A percentile compares a stretch with the other conserved stretches of the same genome.
Evolutionary conservation across 108 stramenopile genomes (phyloP).

Genomic region (Fragilariopsis cylindrus): DNA sequence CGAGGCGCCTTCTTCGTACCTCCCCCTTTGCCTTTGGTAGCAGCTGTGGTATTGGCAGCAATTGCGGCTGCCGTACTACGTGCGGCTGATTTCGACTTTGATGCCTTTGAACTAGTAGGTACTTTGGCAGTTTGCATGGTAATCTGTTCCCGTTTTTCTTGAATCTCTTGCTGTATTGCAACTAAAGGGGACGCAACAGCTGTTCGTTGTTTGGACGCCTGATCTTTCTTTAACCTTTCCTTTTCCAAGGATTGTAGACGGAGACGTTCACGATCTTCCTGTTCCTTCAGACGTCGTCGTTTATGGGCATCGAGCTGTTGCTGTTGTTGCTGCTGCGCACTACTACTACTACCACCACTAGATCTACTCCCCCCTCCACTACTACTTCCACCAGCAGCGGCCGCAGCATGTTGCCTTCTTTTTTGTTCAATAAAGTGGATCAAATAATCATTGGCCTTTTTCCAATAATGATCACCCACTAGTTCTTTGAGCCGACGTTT

Average conservation of each 20-base stretch:
- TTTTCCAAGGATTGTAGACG: conserved; percentile 15
- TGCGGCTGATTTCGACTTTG: conserved; percentile 3
- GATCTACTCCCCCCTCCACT: background rate
- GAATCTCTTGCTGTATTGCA: background rate
- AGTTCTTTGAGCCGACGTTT: conserved; percentile 48
- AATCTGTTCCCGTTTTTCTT: conserved; percentile 21
- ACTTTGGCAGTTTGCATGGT: background rate
- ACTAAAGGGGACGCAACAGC: background rate
- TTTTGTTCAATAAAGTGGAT: conserved; percentile 62
- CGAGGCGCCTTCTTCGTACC: conserved; percentile 15
- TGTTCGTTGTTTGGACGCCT: background rate
- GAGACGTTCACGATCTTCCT: conserved; percentile 12
- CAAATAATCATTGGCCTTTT: conserved; percentile 60
- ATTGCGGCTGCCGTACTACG: conserved; percentile 10
- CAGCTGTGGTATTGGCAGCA: background rate
- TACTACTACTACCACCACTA: background rate
- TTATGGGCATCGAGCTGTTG: conserved; percentile 1
- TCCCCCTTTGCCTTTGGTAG: conserved; percentile 5
- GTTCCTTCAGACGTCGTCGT: background rate
- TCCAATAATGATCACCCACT: conserved; percentile 78
- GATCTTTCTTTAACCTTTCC: background rate
- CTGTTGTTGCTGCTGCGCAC: conserved; percentile 2
- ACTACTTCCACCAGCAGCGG: conserved; percentile 14
- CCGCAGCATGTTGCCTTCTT: conserved; percentile 15
- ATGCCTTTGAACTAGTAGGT: conserved; percentile 7